Conservation (phyloP, 2,329 filamentous ascomycete genomes). For the Lasiodiplodia theobromae region DNA sequence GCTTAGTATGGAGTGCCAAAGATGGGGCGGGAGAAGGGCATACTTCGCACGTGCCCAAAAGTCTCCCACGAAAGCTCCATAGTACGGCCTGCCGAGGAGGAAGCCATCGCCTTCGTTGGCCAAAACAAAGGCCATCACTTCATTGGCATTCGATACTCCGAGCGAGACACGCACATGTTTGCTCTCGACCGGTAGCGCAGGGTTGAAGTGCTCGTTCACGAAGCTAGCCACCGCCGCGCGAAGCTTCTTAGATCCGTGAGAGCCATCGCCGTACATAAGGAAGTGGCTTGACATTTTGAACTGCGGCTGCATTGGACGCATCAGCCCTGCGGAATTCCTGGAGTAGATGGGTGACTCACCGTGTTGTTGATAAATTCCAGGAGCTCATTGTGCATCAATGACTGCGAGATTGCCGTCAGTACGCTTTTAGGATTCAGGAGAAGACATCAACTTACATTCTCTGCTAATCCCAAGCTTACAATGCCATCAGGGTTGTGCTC, state of each 20-base stretch:
- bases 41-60: constrained; percentile 52
- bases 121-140: constrained; percentile 53
- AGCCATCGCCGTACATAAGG: constrained; percentile 54
- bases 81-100: constrained; percentile 55
- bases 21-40: not conserved
- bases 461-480: constrained; percentile 60
- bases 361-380: constrained; percentile 52
- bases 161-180: constrained; percentile 50
- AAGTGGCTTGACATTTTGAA: constrained; percentile 14
- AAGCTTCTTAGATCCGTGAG: constrained; percentile 49
- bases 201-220: constrained; percentile 52
- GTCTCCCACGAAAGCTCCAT: constrained; percentile 59
- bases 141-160: constrained; percentile 51
- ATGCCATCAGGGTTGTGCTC: constrained; percentile 53
- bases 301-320: not conserved
- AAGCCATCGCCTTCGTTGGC: constrained; percentile 56
- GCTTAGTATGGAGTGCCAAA: not conserved
- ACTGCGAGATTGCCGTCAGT: not conserved
- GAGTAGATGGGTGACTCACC: constrained; percentile 36
- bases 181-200: constrained; percentile 43
- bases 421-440: not conserved
- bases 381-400: constrained; percentile 58
- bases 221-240: constrained; percentile 50
- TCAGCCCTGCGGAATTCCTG: not conserved
- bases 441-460: constrained; percentile 47